phyloP scores from a whole-genome alignment of 176 grass and related monocot species.

The Aegilops umbellulata region DNA sequence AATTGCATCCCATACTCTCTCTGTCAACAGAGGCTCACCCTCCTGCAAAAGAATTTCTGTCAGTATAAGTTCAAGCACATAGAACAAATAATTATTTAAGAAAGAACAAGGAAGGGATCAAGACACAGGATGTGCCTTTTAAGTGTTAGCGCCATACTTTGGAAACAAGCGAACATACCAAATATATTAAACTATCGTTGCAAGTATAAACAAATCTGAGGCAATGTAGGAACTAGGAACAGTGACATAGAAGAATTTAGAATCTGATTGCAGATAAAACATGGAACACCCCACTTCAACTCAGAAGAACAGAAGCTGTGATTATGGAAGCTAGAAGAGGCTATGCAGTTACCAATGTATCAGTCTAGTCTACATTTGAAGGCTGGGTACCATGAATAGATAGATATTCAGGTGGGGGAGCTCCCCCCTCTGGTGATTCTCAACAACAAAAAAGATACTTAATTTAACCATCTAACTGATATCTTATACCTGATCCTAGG shows the following conservation, averaged over 20 bases:
- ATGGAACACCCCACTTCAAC: neutral
- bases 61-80: constrained; percentile 10
- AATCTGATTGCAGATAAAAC: neutral
- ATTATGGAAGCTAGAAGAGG: neutral
- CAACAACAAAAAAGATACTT: neutral
- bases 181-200: neutral
- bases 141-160: neutral
- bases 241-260: neutral
- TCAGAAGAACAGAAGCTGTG: neutral
- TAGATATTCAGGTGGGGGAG: neutral
- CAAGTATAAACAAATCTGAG: neutral
- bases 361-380: neutral
- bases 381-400: neutral
- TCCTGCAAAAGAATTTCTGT: constrained; percentile 51
- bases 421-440: too few relatives aligned
- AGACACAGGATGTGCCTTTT: neutral
- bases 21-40: constrained; percentile 92
- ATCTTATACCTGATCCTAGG: constrained; percentile 8
- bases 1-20: constrained; percentile 96
- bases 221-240: neutral
- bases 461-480: neutral
- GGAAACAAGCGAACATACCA: neutral
- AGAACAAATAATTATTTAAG: neutral
- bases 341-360: neutral
- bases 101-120: neutral